Evolutionary conservation across 129 eudicot genomes (phyloP).

Genomic region (Flaveria linearis): DNA sequence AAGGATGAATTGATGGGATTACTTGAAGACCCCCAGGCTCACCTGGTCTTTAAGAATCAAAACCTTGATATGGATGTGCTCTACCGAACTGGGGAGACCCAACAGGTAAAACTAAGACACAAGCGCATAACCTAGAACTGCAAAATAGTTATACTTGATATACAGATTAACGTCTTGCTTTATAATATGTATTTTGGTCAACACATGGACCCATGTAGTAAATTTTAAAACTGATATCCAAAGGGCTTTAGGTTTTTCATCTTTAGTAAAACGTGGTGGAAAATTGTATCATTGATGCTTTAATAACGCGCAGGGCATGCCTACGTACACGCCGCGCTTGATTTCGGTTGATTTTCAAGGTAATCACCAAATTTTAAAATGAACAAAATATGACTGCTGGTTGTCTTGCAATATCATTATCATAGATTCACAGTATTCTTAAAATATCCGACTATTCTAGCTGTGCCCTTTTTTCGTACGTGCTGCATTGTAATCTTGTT

Average conservation of each 20-base stretch:
- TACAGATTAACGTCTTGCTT: constrained; percentile 7
- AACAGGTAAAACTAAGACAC: constrained; percentile 47
- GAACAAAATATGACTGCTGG: neutral
- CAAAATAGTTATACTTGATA: constrained; percentile 5
- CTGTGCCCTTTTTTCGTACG: neutral
- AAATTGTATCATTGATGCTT: constrained; percentile 2
- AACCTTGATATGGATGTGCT: constrained; percentile 72
- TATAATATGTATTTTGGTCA: constrained; percentile 8
- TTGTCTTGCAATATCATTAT: constrained; percentile 11
- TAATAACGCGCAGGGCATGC: constrained; percentile 55
- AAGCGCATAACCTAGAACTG: neutral
- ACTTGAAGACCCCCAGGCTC: constrained; percentile 55
- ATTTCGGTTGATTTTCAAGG: constrained; percentile 86
- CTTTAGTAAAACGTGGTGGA: neutral
- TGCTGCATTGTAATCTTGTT: neutral
- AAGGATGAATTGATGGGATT: constrained; percentile 95
- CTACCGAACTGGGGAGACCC: constrained; percentile 87
- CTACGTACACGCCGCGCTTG: constrained; percentile 89
- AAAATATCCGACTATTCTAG: constrained; percentile 1
- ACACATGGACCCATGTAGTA: neutral
- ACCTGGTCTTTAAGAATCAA: constrained; percentile 58
- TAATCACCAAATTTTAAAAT: constrained; percentile 20
- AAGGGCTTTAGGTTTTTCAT: neutral
- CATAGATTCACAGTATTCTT: neutral
- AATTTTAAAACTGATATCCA: neutral